Conservation (phyloP, 306 rosid genomes). For the Oxytropis ochrocephala region DNA sequence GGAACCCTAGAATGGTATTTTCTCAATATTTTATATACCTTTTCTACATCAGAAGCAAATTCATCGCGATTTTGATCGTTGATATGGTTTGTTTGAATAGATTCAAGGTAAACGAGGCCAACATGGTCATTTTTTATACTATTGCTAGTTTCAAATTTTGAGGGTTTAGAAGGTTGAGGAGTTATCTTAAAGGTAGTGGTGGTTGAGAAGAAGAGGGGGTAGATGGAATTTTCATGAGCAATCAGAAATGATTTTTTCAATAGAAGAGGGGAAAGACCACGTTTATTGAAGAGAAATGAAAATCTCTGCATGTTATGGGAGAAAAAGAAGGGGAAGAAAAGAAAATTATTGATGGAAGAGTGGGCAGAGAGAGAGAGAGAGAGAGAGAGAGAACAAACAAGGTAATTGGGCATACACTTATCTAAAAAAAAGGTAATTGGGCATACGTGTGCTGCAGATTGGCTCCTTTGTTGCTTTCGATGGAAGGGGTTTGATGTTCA, state of each 20-base stretch:
- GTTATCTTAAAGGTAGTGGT: not conserved
- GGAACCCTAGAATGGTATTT: conserved; percentile 71
- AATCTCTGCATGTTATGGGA: conserved; percentile 32
- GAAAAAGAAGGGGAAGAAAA: not conserved
- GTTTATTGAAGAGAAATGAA: conserved; percentile 17
- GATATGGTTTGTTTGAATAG: not conserved
- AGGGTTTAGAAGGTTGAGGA: conserved; percentile 12
- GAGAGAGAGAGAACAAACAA: too few relatives aligned
- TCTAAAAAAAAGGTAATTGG: too few relatives aligned
- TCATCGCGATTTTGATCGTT: conserved; percentile 33
- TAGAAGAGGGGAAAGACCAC: not conserved
- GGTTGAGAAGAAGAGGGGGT: conserved; percentile 13
- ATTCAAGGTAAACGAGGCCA: conserved; percentile 36
- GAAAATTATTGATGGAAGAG: too few relatives aligned
- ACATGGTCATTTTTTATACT: conserved; percentile 3
- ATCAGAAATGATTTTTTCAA: not conserved
- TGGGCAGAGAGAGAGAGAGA: too few relatives aligned
- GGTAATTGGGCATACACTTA: too few relatives aligned
- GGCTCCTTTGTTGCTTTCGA: too few relatives aligned
- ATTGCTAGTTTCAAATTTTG: not conserved
- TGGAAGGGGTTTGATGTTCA: too few relatives aligned
- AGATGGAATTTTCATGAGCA: not conserved
- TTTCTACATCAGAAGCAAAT: conserved; percentile 65
- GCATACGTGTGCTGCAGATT: too few relatives aligned
- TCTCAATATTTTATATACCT: conserved; percentile 53